A percentile compares a stretch with the other conserved stretches of the same genome.
These are phyloP conservation scores for Clavariopsis aquatica DNA, from an alignment of 495 filamentous ascomycete genomes.

Conservation along the genomic window DNA sequence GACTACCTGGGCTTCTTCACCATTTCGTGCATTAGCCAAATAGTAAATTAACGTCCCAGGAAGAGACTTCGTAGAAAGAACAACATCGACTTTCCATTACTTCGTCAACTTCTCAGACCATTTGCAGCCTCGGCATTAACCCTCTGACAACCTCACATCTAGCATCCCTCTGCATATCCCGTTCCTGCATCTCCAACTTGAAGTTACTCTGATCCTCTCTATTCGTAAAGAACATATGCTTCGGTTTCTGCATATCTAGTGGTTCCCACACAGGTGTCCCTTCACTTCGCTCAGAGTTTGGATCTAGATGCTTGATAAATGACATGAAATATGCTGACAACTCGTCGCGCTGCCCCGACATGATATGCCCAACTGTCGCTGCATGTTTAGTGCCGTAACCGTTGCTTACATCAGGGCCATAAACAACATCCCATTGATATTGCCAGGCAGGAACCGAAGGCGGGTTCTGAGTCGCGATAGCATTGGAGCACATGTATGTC, in stretches of 20 bases:
- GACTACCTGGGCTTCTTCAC: no score
- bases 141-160: neutral
- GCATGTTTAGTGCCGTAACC: constrained; percentile 29
- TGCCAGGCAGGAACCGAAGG: constrained; percentile 11
- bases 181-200: neutral
- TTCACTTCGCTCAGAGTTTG: constrained; percentile 9
- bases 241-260: constrained; percentile 7
- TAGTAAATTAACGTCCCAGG: no score
- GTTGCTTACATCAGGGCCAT: constrained; percentile 10
- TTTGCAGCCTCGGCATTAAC: constrained; percentile 2
- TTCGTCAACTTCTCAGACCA: neutral
- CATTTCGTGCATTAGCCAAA: no score
- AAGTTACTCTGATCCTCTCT: neutral
- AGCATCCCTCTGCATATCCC: neutral
- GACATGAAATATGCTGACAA: constrained; percentile 28
- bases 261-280: constrained; percentile 5
- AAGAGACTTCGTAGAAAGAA: no score
- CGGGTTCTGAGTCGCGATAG: constrained; percentile 27
- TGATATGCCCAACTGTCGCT: constrained; percentile 18
- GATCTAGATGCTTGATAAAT: constrained; percentile 28
- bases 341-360: constrained; percentile 9
- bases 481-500: constrained; percentile 21
- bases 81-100: neutral
- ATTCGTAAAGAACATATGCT: constrained; percentile 18
- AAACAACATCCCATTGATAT: constrained; percentile 30